Evolutionary conservation across 192 early-diverging fungal genomes (phyloP).

Genomic region (Gaertneriomyces semiglobifer): DNA sequence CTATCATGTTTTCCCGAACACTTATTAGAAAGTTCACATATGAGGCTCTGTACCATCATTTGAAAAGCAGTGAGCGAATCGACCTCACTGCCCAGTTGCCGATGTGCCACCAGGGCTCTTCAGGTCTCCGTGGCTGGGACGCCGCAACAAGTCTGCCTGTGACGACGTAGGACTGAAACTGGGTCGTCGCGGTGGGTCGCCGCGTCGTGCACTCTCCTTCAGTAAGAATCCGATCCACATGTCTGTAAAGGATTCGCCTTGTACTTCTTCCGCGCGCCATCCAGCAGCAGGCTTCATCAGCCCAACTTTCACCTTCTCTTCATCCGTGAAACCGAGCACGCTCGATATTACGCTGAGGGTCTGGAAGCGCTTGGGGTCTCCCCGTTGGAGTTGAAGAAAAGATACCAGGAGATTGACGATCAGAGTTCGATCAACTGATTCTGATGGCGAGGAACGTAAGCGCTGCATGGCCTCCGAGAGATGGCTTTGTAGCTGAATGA

Average conservation of each 20-base stretch:
- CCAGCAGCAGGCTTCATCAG: slow-evolving; percentile 12
- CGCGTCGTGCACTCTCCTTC: slow-evolving; percentile 24
- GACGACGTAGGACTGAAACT: too few relatives aligned
- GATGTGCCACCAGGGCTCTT: too few relatives aligned
- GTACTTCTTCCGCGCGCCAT: slow-evolving; percentile 17
- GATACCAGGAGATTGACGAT: slow-evolving; percentile 87
- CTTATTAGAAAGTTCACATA: too few relatives aligned
- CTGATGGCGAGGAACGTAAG: slow-evolving; percentile 69
- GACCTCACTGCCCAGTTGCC: too few relatives aligned
- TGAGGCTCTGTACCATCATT: too few relatives aligned
- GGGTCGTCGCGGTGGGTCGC: too few relatives aligned
- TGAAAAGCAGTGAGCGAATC: too few relatives aligned
- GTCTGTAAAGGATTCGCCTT: slow-evolving; percentile 39
- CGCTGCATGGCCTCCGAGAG: slow-evolving; percentile 88
- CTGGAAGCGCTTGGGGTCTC: slow-evolving; percentile 88
- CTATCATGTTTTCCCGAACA: too few relatives aligned
- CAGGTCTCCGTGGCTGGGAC: too few relatives aligned
- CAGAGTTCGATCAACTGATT: slow-evolving; percentile 60
- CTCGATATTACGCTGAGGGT: slow-evolving; percentile 86
- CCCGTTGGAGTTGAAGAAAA: slow-evolving; percentile 79
- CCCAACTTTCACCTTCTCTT: slow-evolving; percentile 67
- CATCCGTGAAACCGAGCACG: slow-evolving; percentile 81
- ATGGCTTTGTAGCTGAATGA: slow-evolving; percentile 84
- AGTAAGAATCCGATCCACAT: slow-evolving; percentile 54
- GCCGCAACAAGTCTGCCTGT: too few relatives aligned